These are phyloP conservation scores for Cercospora beticola DNA, from an alignment of 2,329 filamentous ascomycete species.

Conservation along the genomic window DNA sequence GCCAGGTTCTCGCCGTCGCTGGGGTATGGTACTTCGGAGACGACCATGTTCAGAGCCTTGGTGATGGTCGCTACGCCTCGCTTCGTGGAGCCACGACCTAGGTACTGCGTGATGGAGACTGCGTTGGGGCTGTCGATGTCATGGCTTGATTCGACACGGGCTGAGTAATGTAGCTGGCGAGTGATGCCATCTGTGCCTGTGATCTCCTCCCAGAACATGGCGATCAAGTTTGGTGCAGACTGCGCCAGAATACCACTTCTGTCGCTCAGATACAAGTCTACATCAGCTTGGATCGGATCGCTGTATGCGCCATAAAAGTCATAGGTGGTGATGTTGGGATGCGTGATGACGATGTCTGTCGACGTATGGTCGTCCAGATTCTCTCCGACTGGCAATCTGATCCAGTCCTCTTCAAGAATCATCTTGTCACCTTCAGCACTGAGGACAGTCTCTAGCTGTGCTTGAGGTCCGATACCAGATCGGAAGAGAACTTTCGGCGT, in stretches of 20 bases:
- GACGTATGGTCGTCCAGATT: slow-evolving; percentile 58
- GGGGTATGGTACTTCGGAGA: slow-evolving; percentile 61
- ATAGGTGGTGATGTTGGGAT: slow-evolving; percentile 58
- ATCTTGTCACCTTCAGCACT: slow-evolving; percentile 48
- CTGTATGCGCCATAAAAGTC: slow-evolving; percentile 64
- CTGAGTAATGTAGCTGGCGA: slow-evolving; percentile 65
- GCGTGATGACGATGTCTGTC: slow-evolving; percentile 54
- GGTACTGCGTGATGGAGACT: slow-evolving; percentile 55
- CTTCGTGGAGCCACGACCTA: slow-evolving; percentile 63
- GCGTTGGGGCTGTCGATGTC: slow-evolving; percentile 42
- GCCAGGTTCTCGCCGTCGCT: slow-evolving; percentile 58
- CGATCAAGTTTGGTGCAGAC: slow-evolving; percentile 65
- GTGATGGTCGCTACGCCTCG: slow-evolving; percentile 63
- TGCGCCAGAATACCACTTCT: slow-evolving; percentile 63
- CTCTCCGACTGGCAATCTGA: slow-evolving; percentile 53
- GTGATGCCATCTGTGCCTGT: slow-evolving; percentile 57
- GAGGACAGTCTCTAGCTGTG: slow-evolving; percentile 53
- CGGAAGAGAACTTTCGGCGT: slow-evolving; percentile 65
- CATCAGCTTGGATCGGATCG: slow-evolving; percentile 43
- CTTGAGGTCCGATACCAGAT: slow-evolving; percentile 60
- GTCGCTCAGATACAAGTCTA: slow-evolving; percentile 44
- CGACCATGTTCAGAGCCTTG: slow-evolving; percentile 56
- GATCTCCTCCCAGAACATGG: slow-evolving; percentile 63
- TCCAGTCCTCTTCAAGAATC: slow-evolving; percentile 49
- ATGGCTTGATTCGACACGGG: slow-evolving; percentile 60